Percentiles rank a stretch among this genome's conserved stretches.
phyloP scores from a whole-genome alignment of 140 eudicot species.

The Senecio squalidus region DNA sequence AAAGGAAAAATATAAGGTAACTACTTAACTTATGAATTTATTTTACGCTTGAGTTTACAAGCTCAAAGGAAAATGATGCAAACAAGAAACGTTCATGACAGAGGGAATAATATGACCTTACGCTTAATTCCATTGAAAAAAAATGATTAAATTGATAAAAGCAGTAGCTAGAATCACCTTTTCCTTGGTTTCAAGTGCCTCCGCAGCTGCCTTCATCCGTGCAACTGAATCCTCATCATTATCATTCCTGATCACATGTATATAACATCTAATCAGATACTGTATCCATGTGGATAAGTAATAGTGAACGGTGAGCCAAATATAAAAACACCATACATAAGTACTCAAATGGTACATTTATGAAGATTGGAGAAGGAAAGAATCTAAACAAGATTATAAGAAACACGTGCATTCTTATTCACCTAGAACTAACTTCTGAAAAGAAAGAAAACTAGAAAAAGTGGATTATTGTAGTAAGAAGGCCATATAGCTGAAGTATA shows the following conservation, averaged over 20 bases:
- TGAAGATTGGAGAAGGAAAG: not conserved
- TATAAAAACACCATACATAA: conserved; percentile 5
- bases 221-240: conserved; percentile 66
- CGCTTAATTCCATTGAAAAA: too few species aligned
- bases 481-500: too few species aligned
- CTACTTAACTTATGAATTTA: too few species aligned
- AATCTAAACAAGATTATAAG: conserved; percentile 1
- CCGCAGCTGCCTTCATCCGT: conserved; percentile 82
- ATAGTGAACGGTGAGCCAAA: conserved; percentile 7
- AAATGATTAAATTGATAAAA: too few species aligned
- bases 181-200: conserved; percentile 72
- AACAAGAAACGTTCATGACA: not conserved
- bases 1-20: not conserved
- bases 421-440: not conserved
- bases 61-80: not conserved
- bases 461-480: too few species aligned
- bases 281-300: not conserved
- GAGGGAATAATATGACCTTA: not conserved
- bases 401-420: not conserved
- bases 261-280: conserved; percentile 10
- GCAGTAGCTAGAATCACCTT: too few species aligned
- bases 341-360: conserved; percentile 13
- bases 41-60: not conserved
- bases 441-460: too few species aligned
- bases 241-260: conserved; percentile 50